Evolutionary conservation across 1,284 basidiomycete species (phyloP).

Genomic region (Boletus holoroseus): DNA sequence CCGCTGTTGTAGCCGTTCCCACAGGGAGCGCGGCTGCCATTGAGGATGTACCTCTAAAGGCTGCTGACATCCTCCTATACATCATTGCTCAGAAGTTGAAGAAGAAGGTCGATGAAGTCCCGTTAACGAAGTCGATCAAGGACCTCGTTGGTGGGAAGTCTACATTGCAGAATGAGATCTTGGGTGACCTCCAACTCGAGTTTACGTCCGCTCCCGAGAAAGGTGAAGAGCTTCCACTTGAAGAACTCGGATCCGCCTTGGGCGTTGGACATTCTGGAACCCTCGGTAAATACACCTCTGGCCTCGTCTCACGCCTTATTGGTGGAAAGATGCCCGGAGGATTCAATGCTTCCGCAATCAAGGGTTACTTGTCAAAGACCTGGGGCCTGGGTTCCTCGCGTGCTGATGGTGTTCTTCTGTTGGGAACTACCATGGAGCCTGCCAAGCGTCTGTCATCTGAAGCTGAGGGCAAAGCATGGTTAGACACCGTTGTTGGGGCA

Average conservation of each 20-base stretch:
- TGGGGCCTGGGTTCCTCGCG: conserved; percentile 92
- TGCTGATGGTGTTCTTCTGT: conserved; percentile 85
- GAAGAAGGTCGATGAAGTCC: conserved; percentile 87
- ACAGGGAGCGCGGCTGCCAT: conserved; percentile 68
- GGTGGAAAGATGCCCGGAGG: conserved; percentile 98
- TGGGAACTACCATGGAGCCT: conserved; percentile 90
- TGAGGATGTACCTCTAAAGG: conserved; percentile 89
- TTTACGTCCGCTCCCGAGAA: conserved; percentile 93
- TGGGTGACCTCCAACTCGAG: conserved; percentile 89
- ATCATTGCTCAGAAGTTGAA: conserved; percentile 98
- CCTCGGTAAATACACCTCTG: conserved; percentile 95
- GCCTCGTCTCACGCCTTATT: conserved; percentile 86
- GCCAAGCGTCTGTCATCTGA: conserved; percentile 91
- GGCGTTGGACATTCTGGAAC: conserved; percentile 76
- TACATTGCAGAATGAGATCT: conserved; percentile 94
- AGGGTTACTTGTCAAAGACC: conserved; percentile 80
- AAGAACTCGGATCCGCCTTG: conserved; percentile 89
- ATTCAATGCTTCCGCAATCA: conserved; percentile 94
- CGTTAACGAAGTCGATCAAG: conserved; percentile 94
- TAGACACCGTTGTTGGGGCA: conserved; percentile 77
- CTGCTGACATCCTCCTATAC: conserved; percentile 81
- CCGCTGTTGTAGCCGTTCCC: conserved; percentile 43
- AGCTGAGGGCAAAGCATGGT: conserved; percentile 88
- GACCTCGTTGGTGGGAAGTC: conserved; percentile 98
- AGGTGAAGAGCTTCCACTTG: conserved; percentile 92